These are phyloP conservation scores for Canariomyces notabilis DNA, from an alignment of 2,329 filamentous ascomycete species.

Conservation along the genomic window DNA sequence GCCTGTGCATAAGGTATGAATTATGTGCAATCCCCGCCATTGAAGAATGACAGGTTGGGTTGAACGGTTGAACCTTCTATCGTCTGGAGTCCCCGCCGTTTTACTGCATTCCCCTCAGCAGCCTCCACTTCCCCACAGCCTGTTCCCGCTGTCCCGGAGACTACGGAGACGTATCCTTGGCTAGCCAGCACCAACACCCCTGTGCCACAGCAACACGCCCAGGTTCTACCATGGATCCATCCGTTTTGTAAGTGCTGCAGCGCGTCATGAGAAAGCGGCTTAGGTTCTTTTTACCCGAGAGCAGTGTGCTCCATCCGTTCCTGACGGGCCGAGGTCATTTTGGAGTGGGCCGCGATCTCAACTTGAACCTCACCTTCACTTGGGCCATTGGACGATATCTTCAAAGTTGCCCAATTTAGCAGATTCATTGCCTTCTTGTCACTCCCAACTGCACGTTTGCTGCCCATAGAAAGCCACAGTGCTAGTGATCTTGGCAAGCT, in stretches of 20 bases:
- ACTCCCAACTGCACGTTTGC: neutral
- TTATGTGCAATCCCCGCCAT: no score
- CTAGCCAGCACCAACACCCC: no score
- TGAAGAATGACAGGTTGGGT: no score
- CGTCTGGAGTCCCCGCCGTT: no score
- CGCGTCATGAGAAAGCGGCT: neutral
- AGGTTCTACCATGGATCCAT: slow-evolving; percentile 2
- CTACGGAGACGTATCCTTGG: no score
- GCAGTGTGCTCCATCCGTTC: neutral
- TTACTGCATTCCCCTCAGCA: neutral
- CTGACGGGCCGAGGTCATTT: neutral
- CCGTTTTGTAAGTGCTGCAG: slow-evolving; percentile 5
- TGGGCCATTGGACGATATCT: neutral
- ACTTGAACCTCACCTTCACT: neutral
- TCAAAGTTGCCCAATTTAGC: no score
- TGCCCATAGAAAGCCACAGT: neutral
- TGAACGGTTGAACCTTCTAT: no score
- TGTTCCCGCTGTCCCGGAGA: slow-evolving; percentile 2
- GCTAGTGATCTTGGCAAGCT: neutral
- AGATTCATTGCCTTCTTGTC: neutral
- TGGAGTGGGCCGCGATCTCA: neutral
- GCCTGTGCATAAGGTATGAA: no score
- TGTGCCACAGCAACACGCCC: no score
- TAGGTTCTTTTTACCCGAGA: neutral
- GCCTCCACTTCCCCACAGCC: slow-evolving; percentile 6